These are phyloP conservation scores for Blastobotrys buckinghamii DNA, from an alignment of 1,139 yeast genomes.

Conservation along the genomic window DNA sequence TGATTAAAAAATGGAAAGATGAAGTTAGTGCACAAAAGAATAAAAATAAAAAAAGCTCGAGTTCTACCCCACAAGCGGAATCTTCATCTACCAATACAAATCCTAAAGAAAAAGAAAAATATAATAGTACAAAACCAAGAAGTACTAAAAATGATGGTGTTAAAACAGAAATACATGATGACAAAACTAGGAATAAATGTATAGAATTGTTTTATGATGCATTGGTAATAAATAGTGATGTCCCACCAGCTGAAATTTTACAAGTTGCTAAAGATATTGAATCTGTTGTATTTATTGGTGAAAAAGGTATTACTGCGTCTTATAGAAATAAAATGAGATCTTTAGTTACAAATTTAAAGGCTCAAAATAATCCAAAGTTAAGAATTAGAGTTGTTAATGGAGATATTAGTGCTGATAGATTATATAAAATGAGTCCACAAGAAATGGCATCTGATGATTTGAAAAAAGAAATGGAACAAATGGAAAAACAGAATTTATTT, in stretches of 20 bases:
- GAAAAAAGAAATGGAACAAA: slow-evolving; percentile 76
- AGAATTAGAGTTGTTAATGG: slow-evolving; percentile 63
- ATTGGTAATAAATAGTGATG: slow-evolving; percentile 71
- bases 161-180: slow-evolving; percentile 59
- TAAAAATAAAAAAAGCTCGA: slow-evolving; percentile 14
- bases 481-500: slow-evolving; percentile 82
- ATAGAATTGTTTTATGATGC: slow-evolving; percentile 83
- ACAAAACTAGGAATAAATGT: slow-evolving; percentile 78
- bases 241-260: slow-evolving; percentile 53
- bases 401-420: slow-evolving; percentile 54
- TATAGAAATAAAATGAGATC: slow-evolving; percentile 81
- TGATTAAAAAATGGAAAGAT: slow-evolving; percentile 87
- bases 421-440: slow-evolving; percentile 79
- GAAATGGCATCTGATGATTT: slow-evolving; percentile 91
- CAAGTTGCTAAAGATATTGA: slow-evolving; percentile 69
- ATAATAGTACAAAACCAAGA: slow-evolving; percentile 42
- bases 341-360: slow-evolving; percentile 76
- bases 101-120: slow-evolving; percentile 12
- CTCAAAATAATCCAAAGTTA: slow-evolving; percentile 82
- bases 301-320: slow-evolving; percentile 46
- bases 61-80: slow-evolving; percentile 24
- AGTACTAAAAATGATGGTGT: slow-evolving; percentile 79
- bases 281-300: slow-evolving; percentile 55
- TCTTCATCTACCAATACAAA: slow-evolving; percentile 10
- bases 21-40: slow-evolving; percentile 73